These are phyloP conservation scores for Capronia epimyces DNA, from an alignment of 2,329 filamentous ascomycete species.

Conservation along the genomic window DNA sequence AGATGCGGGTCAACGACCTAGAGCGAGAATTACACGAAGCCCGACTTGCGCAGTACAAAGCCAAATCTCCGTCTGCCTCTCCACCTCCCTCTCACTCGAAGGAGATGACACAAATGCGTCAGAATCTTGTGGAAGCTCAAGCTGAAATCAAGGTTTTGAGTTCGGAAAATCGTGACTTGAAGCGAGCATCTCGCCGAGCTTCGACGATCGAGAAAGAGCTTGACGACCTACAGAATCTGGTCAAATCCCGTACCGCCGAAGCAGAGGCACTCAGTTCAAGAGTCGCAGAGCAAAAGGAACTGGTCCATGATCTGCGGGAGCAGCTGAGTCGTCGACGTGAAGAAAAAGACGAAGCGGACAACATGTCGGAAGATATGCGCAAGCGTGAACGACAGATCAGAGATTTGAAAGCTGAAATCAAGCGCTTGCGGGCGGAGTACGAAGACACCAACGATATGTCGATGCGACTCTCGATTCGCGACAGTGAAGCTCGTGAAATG, in stretches of 20 bases:
- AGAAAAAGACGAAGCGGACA: conserved; percentile 56
- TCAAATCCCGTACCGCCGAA: conserved; percentile 46
- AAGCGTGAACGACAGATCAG: conserved; percentile 64
- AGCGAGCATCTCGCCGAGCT: conserved; percentile 50
- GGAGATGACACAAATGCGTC: conserved; percentile 55
- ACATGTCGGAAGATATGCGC: conserved; percentile 64
- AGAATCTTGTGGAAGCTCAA: conserved; percentile 57
- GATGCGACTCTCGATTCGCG: conserved; percentile 64
- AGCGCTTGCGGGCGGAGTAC: conserved; percentile 50
- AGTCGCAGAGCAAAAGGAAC: conserved; percentile 62
- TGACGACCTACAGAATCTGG: conserved; percentile 42
- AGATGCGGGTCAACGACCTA: conserved; percentile 60
- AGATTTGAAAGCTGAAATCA: conserved; percentile 54
- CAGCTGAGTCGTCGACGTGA: conserved; percentile 46
- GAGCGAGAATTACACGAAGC: conserved; percentile 63
- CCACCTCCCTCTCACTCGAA: conserved; percentile 51
- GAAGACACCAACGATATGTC: conserved; percentile 52
- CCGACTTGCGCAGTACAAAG: conserved; percentile 42
- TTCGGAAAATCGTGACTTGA: conserved; percentile 46
- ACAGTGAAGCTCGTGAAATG: conserved; percentile 55
- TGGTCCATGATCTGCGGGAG: conserved; percentile 49
- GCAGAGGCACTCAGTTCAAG: conserved; percentile 66
- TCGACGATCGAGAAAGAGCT: conserved; percentile 40
- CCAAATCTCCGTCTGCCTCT: conserved; percentile 50
- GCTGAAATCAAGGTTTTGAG: conserved; percentile 55